phyloP scores from a whole-genome alignment of 306 rosid genomes.

The Vigna nakashimae region DNA sequence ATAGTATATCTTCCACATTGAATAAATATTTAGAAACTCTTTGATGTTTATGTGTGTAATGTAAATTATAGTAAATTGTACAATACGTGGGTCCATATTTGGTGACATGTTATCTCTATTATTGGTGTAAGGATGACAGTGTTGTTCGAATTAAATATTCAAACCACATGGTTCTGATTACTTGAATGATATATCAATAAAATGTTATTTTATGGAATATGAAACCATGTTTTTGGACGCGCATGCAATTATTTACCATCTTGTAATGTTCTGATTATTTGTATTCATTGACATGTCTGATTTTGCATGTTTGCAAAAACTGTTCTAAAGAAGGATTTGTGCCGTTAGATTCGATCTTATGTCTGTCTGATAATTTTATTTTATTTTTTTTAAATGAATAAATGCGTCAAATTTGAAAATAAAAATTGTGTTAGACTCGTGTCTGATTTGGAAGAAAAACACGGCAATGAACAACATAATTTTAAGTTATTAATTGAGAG shows the following conservation, averaged over 20 bases:
- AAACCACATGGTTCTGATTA: slow-evolving; percentile 19
- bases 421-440: no score
- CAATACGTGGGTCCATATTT: slow-evolving; percentile 21
- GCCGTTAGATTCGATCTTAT: background rate
- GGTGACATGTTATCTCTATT: slow-evolving; percentile 38
- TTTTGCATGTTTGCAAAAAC: background rate
- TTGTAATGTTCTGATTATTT: no score
- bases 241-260: background rate
- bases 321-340: background rate
- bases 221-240: no score
- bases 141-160: slow-evolving; percentile 27
- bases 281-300: background rate
- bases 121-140: slow-evolving; percentile 25
- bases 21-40: no score
- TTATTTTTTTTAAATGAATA: background rate
- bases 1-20: no score
- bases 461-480: no score
- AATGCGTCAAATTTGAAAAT: background rate
- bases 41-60: no score
- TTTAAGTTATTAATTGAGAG: no score
- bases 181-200: background rate
- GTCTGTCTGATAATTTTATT: background rate
- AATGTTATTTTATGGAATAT: background rate
- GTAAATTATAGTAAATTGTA: background rate
- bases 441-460: no score